phyloP scores from a whole-genome alignment of 176 grass and related monocot genomes.

The Musa troglodytarum region DNA sequence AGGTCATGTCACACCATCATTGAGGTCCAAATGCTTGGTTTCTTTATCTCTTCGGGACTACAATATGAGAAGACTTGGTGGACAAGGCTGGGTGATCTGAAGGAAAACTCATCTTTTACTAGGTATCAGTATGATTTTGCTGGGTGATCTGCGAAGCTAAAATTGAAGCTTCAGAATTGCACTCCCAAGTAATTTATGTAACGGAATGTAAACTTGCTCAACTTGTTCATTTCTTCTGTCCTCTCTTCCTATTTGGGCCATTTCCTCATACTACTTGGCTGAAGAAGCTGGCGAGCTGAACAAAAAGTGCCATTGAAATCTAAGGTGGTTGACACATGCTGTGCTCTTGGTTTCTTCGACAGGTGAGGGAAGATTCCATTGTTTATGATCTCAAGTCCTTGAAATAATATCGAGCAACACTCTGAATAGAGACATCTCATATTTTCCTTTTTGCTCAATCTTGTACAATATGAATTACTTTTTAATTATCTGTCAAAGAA shows the following conservation, averaged over 20 bases:
- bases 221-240: not conserved
- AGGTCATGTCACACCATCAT: constrained; percentile 9
- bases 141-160: not conserved
- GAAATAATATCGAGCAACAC: too few relatives aligned
- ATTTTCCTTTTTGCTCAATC: too few relatives aligned
- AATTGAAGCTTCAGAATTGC: constrained; percentile 2
- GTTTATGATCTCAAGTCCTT: too few relatives aligned
- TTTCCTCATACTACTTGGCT: not conserved
- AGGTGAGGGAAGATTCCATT: too few relatives aligned
- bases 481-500: too few relatives aligned
- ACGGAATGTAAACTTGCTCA: not conserved
- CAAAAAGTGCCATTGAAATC: not conserved
- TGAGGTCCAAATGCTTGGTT: not conserved
- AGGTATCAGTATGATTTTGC: not conserved
- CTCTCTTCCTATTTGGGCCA: not conserved
- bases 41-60: not conserved
- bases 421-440: too few relatives aligned
- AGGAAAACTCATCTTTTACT: not conserved
- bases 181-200: not conserved
- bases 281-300: not conserved
- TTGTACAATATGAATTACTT: too few relatives aligned
- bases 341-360: not conserved
- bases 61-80: not conserved
- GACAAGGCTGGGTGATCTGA: not conserved
- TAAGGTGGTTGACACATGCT: not conserved